Evolutionary conservation across 768 basidiomycete species (phyloP).

Genomic region (Leccinum longicurvipes): DNA sequence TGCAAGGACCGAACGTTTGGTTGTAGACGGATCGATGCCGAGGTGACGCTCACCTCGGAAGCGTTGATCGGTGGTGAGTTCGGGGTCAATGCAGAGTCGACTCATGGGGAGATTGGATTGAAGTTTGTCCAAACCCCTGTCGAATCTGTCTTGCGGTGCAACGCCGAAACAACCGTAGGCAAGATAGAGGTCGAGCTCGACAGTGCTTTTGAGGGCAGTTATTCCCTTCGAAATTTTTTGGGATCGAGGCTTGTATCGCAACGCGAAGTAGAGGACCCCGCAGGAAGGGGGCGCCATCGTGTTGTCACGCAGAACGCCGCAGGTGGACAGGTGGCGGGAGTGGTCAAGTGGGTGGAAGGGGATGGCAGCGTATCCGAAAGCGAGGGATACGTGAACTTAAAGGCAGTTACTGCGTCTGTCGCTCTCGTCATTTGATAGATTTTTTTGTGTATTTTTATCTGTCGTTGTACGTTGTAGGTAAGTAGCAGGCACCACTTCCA

Average conservation of each 20-base stretch:
- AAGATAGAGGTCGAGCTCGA: constrained; percentile 28
- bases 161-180: constrained; percentile 30
- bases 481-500: too few species aligned
- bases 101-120: constrained; percentile 30
- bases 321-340: constrained; percentile 14
- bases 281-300: constrained; percentile 34
- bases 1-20: constrained; percentile 1
- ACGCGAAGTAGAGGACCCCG: constrained; percentile 31
- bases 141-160: constrained; percentile 32
- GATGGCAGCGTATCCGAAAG: constrained; percentile 17
- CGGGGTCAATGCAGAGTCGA: constrained; percentile 27
- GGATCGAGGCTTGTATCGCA: constrained; percentile 19
- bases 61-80: constrained; percentile 32
- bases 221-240: constrained; percentile 30
- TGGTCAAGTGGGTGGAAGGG: constrained; percentile 21
- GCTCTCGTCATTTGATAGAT: constrained; percentile 20
- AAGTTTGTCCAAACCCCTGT: constrained; percentile 32
- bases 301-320: constrained; percentile 10
- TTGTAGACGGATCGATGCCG: constrained; percentile 19
- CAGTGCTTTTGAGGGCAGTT: constrained; percentile 41
- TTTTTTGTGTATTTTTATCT: not conserved
- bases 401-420: constrained; percentile 10
- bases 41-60: constrained; percentile 32
- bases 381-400: constrained; percentile 17
- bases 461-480: not conserved